Percentiles rank a stretch among this genome's conserved stretches.
These are phyloP conservation scores for Rhizophagus sp. DNA, from an alignment of 192 early-diverging fungal genomes.

Conservation along the genomic window DNA sequence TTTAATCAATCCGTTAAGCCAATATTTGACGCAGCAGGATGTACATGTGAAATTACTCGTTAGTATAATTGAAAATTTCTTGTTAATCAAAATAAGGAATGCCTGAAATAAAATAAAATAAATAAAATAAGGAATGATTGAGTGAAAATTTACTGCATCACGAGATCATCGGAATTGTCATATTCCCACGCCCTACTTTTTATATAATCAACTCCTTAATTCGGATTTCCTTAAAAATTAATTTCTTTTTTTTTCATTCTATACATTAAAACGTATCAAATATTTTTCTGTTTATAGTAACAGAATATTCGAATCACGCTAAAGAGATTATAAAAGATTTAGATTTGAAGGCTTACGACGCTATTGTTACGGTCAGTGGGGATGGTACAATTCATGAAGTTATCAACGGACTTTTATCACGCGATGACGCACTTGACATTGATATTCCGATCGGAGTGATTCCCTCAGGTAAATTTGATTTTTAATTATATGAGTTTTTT, in stretches of 20 bases:
- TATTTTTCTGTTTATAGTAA: conserved; percentile 44
- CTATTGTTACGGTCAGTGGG: conserved; percentile 69
- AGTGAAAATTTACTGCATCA: background rate
- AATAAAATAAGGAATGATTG: background rate
- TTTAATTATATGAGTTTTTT: background rate
- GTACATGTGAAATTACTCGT: conserved; percentile 52
- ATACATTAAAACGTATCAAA: background rate
- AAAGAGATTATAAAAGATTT: conserved; percentile 60
- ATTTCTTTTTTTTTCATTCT: background rate
- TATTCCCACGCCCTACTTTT: background rate
- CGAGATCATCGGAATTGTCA: background rate
- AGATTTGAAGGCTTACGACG: conserved; percentile 56
- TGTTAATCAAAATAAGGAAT: background rate
- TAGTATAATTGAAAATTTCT: conserved; percentile 35
- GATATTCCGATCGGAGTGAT: conserved; percentile 65
- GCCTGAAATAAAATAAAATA: no score
- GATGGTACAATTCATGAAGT: conserved; percentile 84
- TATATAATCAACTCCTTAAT: background rate
- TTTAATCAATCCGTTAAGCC: conserved; percentile 59
- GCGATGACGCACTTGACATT: conserved; percentile 63
- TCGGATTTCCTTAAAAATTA: background rate
- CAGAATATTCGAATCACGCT: conserved; percentile 59
- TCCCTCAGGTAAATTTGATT: conserved; percentile 46
- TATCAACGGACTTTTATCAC: conserved; percentile 75
- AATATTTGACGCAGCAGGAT: conserved; percentile 63